phyloP scores from a whole-genome alignment of 495 filamentous ascomycete species.

The Penicillium angulare region DNA sequence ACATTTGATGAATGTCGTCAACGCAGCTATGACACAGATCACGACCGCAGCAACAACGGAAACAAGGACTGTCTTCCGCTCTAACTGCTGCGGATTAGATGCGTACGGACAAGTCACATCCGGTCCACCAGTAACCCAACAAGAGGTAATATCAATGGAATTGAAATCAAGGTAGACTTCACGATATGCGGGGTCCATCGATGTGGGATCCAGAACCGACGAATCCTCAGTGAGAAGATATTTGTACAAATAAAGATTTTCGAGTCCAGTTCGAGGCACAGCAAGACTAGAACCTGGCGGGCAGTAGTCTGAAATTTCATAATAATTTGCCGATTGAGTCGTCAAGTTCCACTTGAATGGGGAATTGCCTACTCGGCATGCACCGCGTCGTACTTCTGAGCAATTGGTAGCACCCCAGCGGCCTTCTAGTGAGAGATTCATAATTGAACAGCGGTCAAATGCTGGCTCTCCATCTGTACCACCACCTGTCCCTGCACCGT shows the following conservation, averaged over 20 bases:
- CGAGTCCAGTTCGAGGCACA: constrained; percentile 58
- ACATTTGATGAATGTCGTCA: constrained; percentile 65
- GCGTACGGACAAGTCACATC: constrained; percentile 56
- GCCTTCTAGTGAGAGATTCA: constrained; percentile 43
- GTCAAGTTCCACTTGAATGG: constrained; percentile 59
- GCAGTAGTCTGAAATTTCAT: constrained; percentile 35
- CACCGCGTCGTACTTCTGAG: constrained; percentile 42
- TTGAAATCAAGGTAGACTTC: constrained; percentile 61
- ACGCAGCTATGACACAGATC: constrained; percentile 54
- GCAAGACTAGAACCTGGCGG: constrained; percentile 42
- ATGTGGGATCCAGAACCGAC: constrained; percentile 23
- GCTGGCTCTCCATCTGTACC: constrained; percentile 20
- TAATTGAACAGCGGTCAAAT: constrained; percentile 51
- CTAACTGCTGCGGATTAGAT: constrained; percentile 32
- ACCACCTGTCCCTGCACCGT: constrained; percentile 31
- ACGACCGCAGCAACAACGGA: constrained; percentile 59
- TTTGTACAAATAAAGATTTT: constrained; percentile 56
- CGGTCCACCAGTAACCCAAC: constrained; percentile 56
- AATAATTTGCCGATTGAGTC: constrained; percentile 30
- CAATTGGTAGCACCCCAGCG: constrained; percentile 59
- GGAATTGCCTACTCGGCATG: constrained; percentile 50
- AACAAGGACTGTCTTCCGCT: constrained; percentile 52
- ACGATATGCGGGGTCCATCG: constrained; percentile 17
- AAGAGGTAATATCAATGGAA: constrained; percentile 48
- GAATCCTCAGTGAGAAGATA: constrained; percentile 25